Evolutionary conservation across 73 alveolate genomes (phyloP), one percentile per base, ranked within the genome.

Genomic region (Strombidium stylifer): DNA sequence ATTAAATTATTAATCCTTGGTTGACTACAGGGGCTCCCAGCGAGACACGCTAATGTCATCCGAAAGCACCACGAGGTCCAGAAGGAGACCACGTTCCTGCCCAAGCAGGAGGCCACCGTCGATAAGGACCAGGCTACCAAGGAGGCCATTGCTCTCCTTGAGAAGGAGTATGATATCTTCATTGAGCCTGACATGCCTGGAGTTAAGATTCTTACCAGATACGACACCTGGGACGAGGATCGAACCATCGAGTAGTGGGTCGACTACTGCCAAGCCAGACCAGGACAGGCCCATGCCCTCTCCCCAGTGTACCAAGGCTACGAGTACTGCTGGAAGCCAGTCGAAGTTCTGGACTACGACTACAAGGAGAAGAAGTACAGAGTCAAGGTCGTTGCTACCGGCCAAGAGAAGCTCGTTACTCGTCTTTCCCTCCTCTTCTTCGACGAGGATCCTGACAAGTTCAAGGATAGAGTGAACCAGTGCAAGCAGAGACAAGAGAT

Each of bases 281-380:
- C 90, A 34, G 91, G 76, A 32, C 80, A 81, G 74, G 91, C 92
- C 25, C 97, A 92, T 75, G 98, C 96, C 3, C 74, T 86, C 16
- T 85, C 95, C 14, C 98, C 98, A 34, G 85, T 86, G 59, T 92
- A 69, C 61, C 97, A 89, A 36, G 88, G 85, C 57, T 84, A 81
- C 24, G 95, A 87, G 54, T 92, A 92, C 72, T 77, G 71, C 61
- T 92, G 98, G 97, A 87, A 85, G 39, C 97, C 96, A 24, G 96
- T 92, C 16, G 73, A 81, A 20, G 96, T 92, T 6, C 53, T 92
- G 20, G 90, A 69, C 69, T 85, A 86, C 66, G 87, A 90, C 73
- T 84, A 84, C 30, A 89, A 83, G 20, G 85, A 85, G 26, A 78
- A 75, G 53, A 92, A 92, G 78, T 92, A 76, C 73, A 74, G 67